Evolutionary conservation across 768 basidiomycete species (phyloP).

Genomic region (Dioszegia crocea): DNA sequence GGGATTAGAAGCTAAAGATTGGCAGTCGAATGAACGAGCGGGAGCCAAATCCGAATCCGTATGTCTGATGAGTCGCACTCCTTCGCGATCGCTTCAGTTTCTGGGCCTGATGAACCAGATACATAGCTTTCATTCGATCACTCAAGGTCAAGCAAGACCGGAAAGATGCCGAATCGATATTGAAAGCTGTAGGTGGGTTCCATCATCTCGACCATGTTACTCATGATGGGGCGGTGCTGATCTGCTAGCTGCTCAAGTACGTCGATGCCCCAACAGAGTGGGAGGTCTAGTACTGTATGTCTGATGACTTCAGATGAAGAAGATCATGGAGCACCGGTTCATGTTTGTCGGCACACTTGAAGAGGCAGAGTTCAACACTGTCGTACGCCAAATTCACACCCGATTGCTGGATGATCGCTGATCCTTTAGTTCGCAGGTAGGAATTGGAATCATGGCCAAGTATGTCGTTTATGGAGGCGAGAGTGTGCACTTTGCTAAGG

Average conservation of each 20-base stretch:
- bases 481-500: background rate
- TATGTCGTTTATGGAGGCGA: background rate
- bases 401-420: background rate
- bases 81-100: background rate
- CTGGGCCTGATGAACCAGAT: slow-evolving; percentile 14
- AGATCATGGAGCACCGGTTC: slow-evolving; percentile 44
- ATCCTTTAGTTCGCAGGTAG: slow-evolving; percentile 40
- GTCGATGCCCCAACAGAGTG: background rate
- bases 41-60: slow-evolving; percentile 43
- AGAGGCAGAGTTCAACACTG: slow-evolving; percentile 43
- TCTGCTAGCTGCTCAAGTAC: slow-evolving; percentile 22
- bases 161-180: slow-evolving; percentile 35
- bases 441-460: slow-evolving; percentile 50
- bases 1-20: too few species aligned
- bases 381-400: slow-evolving; percentile 20
- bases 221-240: background rate
- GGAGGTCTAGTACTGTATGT: background rate
- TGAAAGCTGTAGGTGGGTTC: slow-evolving; percentile 41
- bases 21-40: slow-evolving; percentile 42
- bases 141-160: slow-evolving; percentile 28
- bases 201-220: background rate
- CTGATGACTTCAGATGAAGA: slow-evolving; percentile 37
- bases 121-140: slow-evolving; percentile 38
- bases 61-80: background rate
- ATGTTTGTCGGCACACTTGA: slow-evolving; percentile 44